Base-by-base conservation (phyloP, 495 filamentous ascomycete species). In the Talaromyces ruber region DNA sequence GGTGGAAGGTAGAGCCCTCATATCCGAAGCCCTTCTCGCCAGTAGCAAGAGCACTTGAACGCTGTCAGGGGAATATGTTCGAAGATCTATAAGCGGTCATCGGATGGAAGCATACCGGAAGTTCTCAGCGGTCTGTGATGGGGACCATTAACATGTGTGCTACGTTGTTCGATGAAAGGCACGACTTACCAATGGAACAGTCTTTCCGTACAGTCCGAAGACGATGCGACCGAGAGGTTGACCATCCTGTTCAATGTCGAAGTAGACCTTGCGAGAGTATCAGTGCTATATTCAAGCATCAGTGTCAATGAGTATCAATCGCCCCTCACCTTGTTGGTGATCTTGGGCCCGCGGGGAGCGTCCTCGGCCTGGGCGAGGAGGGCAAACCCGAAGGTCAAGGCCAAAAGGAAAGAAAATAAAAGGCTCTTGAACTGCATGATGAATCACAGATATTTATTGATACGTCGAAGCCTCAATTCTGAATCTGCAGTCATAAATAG, bases 11-110 rank as follows among this genome's bases (percentile, higher is more conserved):
- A 24, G 92, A 97, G 34, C 91, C 93, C 75, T 97, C 86, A 74
- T 97, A 98, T 61, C 94, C 94, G 71, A 89, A 97, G 69, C 90
- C 94, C 78, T 97, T 91, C 86, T 99, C 92, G 65, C 94, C 94
- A 62, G 94, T 98, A 67, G 93, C 90, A 65, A 99, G 83, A 75
- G 90, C 93, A 68, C 86, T 85, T 62, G 24, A 60, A 6, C 71
- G 21, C 9, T n/a, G 57, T 59, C 57, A 59, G 57, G 30, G 28
- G 11, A 59, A 14, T 6, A 12, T 18, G 14, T 28, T 54, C 51
- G 11, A 24, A 14, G 28, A n/a, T 28, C 24, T 26, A 32, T 45
- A 18, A 39, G 32, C 22, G 26, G 9, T 39, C 1, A 39, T 39
- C 14, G 34, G 14, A 39, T 39, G 16, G 32, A 39, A 59, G 14